phyloP scores from a whole-genome alignment of 495 filamentous ascomycete genomes.

The Tuber umbilicatum region DNA sequence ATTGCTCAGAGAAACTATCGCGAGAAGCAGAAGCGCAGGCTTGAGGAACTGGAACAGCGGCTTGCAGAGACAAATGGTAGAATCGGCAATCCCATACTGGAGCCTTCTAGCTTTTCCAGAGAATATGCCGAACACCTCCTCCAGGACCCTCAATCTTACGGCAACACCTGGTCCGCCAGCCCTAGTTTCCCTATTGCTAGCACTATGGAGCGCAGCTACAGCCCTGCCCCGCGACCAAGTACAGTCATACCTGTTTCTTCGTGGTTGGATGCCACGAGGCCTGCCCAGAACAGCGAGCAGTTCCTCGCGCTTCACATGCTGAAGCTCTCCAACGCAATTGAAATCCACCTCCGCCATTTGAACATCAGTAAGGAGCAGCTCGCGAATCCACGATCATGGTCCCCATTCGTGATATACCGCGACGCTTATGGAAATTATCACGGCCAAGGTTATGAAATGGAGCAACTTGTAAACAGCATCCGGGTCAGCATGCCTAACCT shows the following conservation, averaged over 20 bases:
- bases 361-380: constrained; percentile 13
- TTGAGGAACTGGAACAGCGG: constrained; percentile 13
- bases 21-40: constrained; percentile 21
- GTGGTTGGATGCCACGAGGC: constrained; percentile 24
- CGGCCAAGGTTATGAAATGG: constrained; percentile 5
- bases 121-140: constrained; percentile 14
- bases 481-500: constrained; percentile 17
- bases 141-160: background rate
- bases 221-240: constrained; percentile 4
- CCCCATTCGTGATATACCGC: constrained; percentile 16
- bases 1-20: constrained; percentile 35
- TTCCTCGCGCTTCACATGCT: constrained; percentile 18
- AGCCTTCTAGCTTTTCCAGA: constrained; percentile 3
- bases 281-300: constrained; percentile 9
- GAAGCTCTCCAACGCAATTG: constrained; percentile 21
- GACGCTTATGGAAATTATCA: background rate
- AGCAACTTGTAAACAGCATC: constrained; percentile 10
- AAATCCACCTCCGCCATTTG: constrained; percentile 22
- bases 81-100: background rate
- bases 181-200: constrained; percentile 17
- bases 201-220: constrained; percentile 19
- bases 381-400: constrained; percentile 7
- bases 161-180: constrained; percentile 12
- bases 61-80: constrained; percentile 15
- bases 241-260: constrained; percentile 16